These are phyloP conservation scores for Scheffersomyces segobiensis DNA, from an alignment of 1,139 yeast species.

Conservation along the genomic window DNA sequence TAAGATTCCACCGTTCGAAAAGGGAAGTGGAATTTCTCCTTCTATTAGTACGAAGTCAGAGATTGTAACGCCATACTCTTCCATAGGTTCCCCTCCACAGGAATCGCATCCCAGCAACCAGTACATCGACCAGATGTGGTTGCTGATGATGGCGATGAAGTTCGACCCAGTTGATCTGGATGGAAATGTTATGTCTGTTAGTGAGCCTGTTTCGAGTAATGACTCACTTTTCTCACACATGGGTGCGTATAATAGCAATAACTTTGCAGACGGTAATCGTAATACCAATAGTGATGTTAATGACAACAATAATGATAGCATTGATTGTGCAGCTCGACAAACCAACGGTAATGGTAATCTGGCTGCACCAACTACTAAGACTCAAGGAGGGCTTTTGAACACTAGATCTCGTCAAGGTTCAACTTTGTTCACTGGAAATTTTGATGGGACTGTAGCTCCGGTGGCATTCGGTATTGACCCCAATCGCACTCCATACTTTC, in stretches of 20 bases:
- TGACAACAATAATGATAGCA: background rate
- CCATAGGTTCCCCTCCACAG: background rate
- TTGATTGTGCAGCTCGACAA: background rate
- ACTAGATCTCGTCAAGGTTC: background rate
- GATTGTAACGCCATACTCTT: background rate
- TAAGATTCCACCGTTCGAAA: constrained; percentile 1
- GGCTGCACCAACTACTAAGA: background rate
- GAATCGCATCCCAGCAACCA: constrained; percentile 3
- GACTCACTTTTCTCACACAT: background rate
- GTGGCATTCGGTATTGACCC: background rate
- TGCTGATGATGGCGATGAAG: constrained; percentile 15
- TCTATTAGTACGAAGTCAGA: background rate
- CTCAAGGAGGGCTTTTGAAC: background rate
- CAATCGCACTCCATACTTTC: background rate
- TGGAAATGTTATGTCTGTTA: background rate
- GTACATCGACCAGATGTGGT: constrained; percentile 18
- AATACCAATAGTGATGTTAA: background rate
- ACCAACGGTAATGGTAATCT: background rate
- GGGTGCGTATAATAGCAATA: background rate
- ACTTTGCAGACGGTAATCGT: too few relatives aligned
- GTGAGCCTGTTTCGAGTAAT: background rate
- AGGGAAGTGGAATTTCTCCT: background rate
- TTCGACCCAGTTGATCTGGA: constrained; percentile 2
- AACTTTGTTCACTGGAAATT: background rate
- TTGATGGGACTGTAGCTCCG: background rate